Base-by-base conservation (phyloP, 257 asterid species). In the Eustoma russellianum region DNA sequence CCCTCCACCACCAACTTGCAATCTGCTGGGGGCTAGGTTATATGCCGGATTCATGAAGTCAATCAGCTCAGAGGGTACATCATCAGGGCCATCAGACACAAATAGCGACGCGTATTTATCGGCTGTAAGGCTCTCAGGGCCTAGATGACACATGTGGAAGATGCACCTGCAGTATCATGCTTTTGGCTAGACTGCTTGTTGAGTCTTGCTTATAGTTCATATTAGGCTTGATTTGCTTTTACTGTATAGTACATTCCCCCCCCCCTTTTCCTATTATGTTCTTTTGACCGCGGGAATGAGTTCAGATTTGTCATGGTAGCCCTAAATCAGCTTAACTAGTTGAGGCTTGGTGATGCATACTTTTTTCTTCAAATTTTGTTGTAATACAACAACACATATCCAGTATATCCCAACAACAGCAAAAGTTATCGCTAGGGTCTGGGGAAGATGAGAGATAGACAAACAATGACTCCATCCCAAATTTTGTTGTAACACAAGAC, bases 71-170 rank as follows among this genome's bases (percentile, higher is more conserved):
- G 93, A 62, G 59, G 95, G 92, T 17, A 71, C 93, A 30, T 84
- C 95, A 3, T 87, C 94, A 0, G 95, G 95, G 46, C 98, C 96
- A 1, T 90, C 95, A 7, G 95, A 82, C 38, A 65, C 82, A 68
- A 92, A 80, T 56, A 85, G 94, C 17, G 93, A 91, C 33, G 79
- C 97, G 1, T 74, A 81, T 64, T 73, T 77, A 44, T 92, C 97
- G 0, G 98, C 95, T 0, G 79, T 81, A 41, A 72, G 95, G 49
- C 97, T 92, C 13, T 92, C 98, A 1, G 97, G 99, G 56, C 99
- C 99, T 17, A 81, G 99, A 74, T 92, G 71, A 68, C 88, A 67
- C 57, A 44, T 41, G 70, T 52, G 33, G 33, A 47, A 41, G 50
- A 45, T 48, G 35, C 17, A 41, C 44, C 41, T 44, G 15, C 17